phyloP scores from a whole-genome alignment of 2,329 filamentous ascomycete genomes.

The Verticillium albo-atrum region DNA sequence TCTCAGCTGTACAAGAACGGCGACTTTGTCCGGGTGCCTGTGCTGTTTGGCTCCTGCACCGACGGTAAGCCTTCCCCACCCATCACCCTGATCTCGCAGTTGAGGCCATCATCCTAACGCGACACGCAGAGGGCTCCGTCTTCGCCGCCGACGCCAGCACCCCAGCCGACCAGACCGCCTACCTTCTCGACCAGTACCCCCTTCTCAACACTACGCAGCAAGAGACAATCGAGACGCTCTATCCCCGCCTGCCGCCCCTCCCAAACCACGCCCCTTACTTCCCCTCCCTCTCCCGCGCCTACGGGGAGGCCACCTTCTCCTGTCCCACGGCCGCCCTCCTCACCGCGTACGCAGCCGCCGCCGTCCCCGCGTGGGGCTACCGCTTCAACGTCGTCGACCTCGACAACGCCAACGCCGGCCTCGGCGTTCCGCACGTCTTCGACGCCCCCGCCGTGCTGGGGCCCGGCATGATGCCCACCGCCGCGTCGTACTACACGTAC shows the following conservation, averaged over 20 bases:
- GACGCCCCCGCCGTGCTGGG: slow-evolving; percentile 46
- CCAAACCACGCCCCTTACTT: slow-evolving; percentile 39
- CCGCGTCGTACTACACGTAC: slow-evolving; percentile 35
- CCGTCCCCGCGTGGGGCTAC: slow-evolving; percentile 35
- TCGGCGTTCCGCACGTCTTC: slow-evolving; percentile 44
- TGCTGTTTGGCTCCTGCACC: slow-evolving; percentile 38
- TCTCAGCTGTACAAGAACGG: slow-evolving; percentile 33
- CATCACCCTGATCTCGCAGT: slow-evolving; percentile 19
- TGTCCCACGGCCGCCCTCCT: slow-evolving; percentile 38
- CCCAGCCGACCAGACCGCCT: slow-evolving; percentile 27
- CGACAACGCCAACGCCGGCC: slow-evolving; percentile 26
- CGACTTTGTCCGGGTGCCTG: slow-evolving; percentile 36
- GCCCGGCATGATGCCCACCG: slow-evolving; percentile 26
- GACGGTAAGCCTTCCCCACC: slow-evolving; percentile 22
- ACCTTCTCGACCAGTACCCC: slow-evolving; percentile 44
- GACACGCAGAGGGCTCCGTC: slow-evolving; percentile 33
- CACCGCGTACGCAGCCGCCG: slow-evolving; percentile 20
- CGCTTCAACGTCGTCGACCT: slow-evolving; percentile 43
- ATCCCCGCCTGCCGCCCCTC: slow-evolving; percentile 28
- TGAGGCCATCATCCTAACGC: slow-evolving; percentile 10
- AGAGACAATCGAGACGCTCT: slow-evolving; percentile 32
- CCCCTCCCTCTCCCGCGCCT: slow-evolving; percentile 34
- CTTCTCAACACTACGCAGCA: slow-evolving; percentile 23
- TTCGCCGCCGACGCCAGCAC: slow-evolving; percentile 36
- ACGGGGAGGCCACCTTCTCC: slow-evolving; percentile 41